Percentiles rank a stretch among this genome's conserved stretches.
phyloP scores from a whole-genome alignment of 1,139 yeast genomes.

The Debaryomyces sp. region DNA sequence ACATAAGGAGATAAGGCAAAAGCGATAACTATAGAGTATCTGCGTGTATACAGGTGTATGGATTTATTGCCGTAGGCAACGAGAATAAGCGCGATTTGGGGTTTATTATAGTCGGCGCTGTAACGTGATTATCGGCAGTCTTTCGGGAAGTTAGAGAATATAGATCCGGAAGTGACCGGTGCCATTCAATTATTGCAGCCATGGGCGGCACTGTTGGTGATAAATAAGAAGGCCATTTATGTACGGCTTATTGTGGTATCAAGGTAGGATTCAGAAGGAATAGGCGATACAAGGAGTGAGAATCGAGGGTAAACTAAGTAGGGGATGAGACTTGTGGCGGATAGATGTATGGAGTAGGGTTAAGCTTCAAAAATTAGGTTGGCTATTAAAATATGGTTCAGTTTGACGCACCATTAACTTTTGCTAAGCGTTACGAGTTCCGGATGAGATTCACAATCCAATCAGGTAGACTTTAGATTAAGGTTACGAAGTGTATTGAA shows the following conservation, averaged over 20 bases:
- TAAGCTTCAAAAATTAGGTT: not conserved
- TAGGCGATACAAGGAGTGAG: too few relatives aligned
- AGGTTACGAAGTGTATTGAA: not conserved
- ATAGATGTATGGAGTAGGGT: not conserved
- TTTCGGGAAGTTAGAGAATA: not conserved
- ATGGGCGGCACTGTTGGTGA: not conserved
- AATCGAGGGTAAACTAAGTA: not conserved
- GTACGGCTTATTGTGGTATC: not conserved
- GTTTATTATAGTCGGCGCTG: not conserved
- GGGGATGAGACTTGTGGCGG: not conserved
- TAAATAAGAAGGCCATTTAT: not conserved
- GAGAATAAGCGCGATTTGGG: not conserved
- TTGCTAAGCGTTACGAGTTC: not conserved
- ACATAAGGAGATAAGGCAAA: slow-evolving; percentile 8
- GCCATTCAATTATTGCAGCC: not conserved
- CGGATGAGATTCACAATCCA: not conserved
- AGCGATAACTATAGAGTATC: not conserved
- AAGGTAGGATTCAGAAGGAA: too few relatives aligned
- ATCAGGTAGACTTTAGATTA: not conserved
- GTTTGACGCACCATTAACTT: not conserved
- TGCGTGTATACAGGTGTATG: not conserved
- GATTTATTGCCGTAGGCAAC: not conserved
- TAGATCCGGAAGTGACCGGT: not conserved
- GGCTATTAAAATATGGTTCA: not conserved
- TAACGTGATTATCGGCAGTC: not conserved